Conservation (phyloP, 2,329 filamentous ascomycete genomes). For the Purpureocillium takamizusanense region DNA sequence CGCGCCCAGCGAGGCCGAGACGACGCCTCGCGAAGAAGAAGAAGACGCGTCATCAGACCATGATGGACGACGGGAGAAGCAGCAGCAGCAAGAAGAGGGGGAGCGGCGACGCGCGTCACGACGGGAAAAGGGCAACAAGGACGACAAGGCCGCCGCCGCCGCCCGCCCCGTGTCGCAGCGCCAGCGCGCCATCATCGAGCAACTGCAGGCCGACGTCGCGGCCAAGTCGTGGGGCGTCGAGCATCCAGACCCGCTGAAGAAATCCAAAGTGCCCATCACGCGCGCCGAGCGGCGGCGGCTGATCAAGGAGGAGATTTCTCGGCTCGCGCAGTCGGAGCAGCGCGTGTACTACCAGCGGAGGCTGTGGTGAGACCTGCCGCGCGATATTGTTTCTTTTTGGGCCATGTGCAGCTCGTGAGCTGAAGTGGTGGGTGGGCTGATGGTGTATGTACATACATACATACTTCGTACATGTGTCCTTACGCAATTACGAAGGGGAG, state of each 20-base stretch:
- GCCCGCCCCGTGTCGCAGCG: conserved; percentile 10
- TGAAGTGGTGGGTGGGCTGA: too few relatives aligned
- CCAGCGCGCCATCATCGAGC: conserved; percentile 22
- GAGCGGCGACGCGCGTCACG: not conserved
- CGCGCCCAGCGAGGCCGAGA: not conserved
- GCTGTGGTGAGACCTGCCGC: conserved; percentile 31
- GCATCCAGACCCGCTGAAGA: conserved; percentile 25
- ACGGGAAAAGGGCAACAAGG: conserved; percentile 5
- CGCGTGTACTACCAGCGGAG: conserved; percentile 46
- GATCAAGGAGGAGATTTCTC: conserved; percentile 49
- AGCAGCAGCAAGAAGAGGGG: conserved; percentile 7
- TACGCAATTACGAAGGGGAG: too few relatives aligned
- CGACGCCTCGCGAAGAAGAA: not conserved
- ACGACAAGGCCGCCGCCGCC: too few relatives aligned
- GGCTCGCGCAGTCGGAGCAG: conserved; percentile 33
- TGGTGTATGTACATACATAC: too few relatives aligned
- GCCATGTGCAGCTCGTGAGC: too few relatives aligned
- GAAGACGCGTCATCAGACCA: not conserved
- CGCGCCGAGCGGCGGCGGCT: conserved; percentile 43
- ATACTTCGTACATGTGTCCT: too few relatives aligned
- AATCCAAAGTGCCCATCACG: conserved; percentile 37
- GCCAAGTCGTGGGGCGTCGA: conserved; percentile 23
- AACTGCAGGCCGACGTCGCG: conserved; percentile 20
- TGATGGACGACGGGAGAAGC: not conserved
- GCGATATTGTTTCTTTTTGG: too few relatives aligned